phyloP scores from a whole-genome alignment of 441 rosid genomes.

The Syzygium syzygioides region DNA sequence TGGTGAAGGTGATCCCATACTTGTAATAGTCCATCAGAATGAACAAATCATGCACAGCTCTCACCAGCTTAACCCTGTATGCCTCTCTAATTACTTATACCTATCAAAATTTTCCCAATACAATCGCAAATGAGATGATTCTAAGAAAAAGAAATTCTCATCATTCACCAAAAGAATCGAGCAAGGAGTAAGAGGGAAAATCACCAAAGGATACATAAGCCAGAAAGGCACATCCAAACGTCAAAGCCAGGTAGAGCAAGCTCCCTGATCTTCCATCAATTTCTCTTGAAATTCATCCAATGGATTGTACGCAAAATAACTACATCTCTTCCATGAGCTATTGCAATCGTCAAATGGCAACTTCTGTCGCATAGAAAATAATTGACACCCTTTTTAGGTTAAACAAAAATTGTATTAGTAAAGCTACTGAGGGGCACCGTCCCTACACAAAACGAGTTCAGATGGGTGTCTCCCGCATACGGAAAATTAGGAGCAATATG shows the following conservation, averaged over 20 bases:
- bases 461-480: background rate
- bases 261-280: background rate
- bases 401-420: background rate
- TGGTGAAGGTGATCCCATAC: constrained; percentile 61
- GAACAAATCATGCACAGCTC: constrained; percentile 70
- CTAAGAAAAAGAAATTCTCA: background rate
- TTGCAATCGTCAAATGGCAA: background rate
- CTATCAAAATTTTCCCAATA: background rate
- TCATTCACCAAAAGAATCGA: background rate
- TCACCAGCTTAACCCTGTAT: constrained; percentile 64
- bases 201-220: background rate
- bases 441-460: background rate
- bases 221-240: background rate
- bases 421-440: background rate
- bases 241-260: background rate
- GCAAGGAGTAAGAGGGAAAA: background rate
- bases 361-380: background rate
- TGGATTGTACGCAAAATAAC: background rate
- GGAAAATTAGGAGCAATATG: background rate
- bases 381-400: background rate
- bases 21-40: constrained; percentile 61
- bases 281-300: background rate
- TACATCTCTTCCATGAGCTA: background rate
- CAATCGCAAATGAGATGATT: background rate
- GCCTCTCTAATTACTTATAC: background rate